These are phyloP conservation scores for Aureoboletus auriporus DNA, from an alignment of 768 basidiomycete species.

Conservation along the genomic window DNA sequence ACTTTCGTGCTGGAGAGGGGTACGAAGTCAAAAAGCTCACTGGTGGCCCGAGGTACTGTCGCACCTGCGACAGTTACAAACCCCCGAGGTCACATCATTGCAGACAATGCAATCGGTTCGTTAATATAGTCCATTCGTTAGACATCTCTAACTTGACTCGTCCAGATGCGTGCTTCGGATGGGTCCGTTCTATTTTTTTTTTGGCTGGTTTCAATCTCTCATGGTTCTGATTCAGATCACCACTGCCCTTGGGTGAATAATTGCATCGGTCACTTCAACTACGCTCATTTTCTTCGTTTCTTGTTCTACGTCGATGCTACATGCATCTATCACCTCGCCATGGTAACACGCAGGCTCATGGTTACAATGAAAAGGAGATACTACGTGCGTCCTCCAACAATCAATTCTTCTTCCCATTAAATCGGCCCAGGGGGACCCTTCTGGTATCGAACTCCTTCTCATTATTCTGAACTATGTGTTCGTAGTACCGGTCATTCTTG, in stretches of 20 bases:
- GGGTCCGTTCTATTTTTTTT: constrained; percentile 46
- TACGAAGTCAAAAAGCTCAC: constrained; percentile 91
- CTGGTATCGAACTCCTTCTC: constrained; percentile 68
- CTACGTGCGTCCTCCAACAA: constrained; percentile 43
- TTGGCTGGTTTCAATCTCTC: constrained; percentile 2
- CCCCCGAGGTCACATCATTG: constrained; percentile 93
- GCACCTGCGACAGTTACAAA: constrained; percentile 81
- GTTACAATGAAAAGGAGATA: constrained; percentile 39
- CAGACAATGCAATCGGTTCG: constrained; percentile 76
- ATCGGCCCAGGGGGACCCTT: constrained; percentile 58
- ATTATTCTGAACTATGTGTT: constrained; percentile 85
- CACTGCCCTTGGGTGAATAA: constrained; percentile 95
- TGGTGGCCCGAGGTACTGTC: constrained; percentile 79
- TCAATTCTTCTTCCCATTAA: neutral
- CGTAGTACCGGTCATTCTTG: constrained; percentile 80
- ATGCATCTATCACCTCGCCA: constrained; percentile 81
- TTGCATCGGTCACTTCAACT: constrained; percentile 90
- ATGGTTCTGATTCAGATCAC: constrained; percentile 51
- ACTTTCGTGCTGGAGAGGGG: constrained; percentile 58
- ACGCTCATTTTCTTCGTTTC: constrained; percentile 87
- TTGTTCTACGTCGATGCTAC: constrained; percentile 90
- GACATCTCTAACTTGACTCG: constrained; percentile 1
- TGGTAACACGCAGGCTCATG: constrained; percentile 69
- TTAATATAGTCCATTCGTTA: constrained; percentile 5
- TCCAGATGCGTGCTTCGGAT: constrained; percentile 81